Conservation (phyloP, 768 basidiomycete species). For the Xanthoconium stramineum region DNA sequence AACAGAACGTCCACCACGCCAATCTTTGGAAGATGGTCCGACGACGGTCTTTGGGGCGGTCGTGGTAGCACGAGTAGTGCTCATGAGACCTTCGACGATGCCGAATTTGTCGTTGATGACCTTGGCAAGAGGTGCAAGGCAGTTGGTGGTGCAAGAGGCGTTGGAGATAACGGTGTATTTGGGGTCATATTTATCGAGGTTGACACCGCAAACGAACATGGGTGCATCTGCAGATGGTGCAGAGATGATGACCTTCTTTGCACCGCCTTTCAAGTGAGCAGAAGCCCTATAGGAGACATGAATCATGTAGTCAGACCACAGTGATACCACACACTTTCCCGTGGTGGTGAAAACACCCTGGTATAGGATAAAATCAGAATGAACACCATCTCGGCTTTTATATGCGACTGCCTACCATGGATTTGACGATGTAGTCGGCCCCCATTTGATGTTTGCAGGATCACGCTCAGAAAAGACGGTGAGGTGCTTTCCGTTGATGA, state of each 20-base stretch:
- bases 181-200: slow-evolving; percentile 88
- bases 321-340: slow-evolving; percentile 60
- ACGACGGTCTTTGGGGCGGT: slow-evolving; percentile 96
- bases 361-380: slow-evolving; percentile 1
- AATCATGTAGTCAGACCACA: not conserved
- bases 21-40: slow-evolving; percentile 92
- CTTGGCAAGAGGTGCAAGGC: slow-evolving; percentile 98
- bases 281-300: slow-evolving; percentile 54
- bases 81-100: slow-evolving; percentile 97
- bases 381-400: not conserved
- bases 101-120: slow-evolving; percentile 96
- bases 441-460: slow-evolving; percentile 84
- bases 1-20: slow-evolving; percentile 95
- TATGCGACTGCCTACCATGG: slow-evolving; percentile 59
- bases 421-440: slow-evolving; percentile 95
- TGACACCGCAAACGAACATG: slow-evolving; percentile 95
- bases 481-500: slow-evolving; percentile 77
- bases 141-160: slow-evolving; percentile 99
- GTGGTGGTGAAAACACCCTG: slow-evolving; percentile 96
- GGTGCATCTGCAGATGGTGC: slow-evolving; percentile 97
- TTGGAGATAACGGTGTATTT: slow-evolving; percentile 94
- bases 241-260: slow-evolving; percentile 99
- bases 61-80: slow-evolving; percentile 95
- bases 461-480: slow-evolving; percentile 82
- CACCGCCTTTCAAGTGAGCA: slow-evolving; percentile 95